These are phyloP conservation scores for Rhodotorula toruloides DNA, from an alignment of 768 basidiomycete species.

Conservation along the genomic window DNA sequence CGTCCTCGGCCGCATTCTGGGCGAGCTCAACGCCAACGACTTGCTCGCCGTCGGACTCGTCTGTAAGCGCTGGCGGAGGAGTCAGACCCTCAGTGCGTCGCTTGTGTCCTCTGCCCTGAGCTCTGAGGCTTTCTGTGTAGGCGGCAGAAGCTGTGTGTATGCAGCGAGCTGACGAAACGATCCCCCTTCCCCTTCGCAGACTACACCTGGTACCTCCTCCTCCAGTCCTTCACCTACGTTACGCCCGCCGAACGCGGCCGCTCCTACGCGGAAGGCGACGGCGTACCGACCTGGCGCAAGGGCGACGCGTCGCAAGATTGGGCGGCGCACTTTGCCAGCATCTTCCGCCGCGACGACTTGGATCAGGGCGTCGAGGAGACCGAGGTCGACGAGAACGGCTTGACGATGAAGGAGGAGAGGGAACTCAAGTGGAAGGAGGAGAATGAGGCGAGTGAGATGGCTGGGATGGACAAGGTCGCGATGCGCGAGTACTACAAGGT, in stretches of 20 bases:
- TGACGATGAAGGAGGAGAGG: slow-evolving; percentile 41
- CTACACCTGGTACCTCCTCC: slow-evolving; percentile 39
- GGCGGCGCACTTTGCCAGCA: slow-evolving; percentile 35
- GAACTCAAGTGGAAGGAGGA: slow-evolving; percentile 39
- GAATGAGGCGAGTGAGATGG: slow-evolving; percentile 20
- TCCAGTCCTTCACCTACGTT: slow-evolving; percentile 36
- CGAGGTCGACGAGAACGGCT: slow-evolving; percentile 24
- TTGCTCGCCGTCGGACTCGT: slow-evolving; percentile 35
- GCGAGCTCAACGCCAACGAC: slow-evolving; percentile 31
- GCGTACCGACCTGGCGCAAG: slow-evolving; percentile 40
- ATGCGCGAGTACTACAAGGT: slow-evolving; percentile 43
- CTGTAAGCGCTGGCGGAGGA: slow-evolving; percentile 40
- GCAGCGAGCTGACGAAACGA: neutral
- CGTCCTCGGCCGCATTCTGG: slow-evolving; percentile 38
- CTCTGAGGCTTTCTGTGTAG: neutral
- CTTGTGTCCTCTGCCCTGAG: neutral
- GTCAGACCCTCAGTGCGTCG: slow-evolving; percentile 41
- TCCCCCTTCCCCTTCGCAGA: slow-evolving; percentile 24
- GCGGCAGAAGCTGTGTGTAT: neutral
- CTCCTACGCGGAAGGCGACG: slow-evolving; percentile 13
- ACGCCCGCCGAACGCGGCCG: slow-evolving; percentile 19
- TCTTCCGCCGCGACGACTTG: slow-evolving; percentile 36
- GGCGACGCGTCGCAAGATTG: slow-evolving; percentile 41
- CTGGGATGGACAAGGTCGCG: slow-evolving; percentile 32
- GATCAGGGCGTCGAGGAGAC: slow-evolving; percentile 13